Evolutionary conservation across 192 early-diverging fungal species (phyloP).

Genomic region (Mortierella hygrophila): DNA sequence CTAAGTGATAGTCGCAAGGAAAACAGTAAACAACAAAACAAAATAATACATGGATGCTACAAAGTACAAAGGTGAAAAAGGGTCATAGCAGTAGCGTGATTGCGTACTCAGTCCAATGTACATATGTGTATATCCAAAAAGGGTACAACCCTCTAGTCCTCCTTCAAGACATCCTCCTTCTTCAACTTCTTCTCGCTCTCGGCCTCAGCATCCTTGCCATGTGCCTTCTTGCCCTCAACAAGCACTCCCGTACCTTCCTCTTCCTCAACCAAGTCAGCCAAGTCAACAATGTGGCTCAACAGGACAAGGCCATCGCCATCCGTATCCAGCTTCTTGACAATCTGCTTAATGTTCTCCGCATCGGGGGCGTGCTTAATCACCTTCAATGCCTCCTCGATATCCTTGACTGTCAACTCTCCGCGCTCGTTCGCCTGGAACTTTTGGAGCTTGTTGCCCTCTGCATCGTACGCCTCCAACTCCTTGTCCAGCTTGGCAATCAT

Average conservation of each 20-base stretch:
- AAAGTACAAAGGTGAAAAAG: not conserved
- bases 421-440: constrained; percentile 74
- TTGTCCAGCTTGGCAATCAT: constrained; percentile 82
- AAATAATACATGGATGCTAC: not conserved
- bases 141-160: constrained; percentile 14
- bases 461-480: constrained; percentile 76
- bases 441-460: constrained; percentile 74
- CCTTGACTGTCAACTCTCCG: constrained; percentile 74
- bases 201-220: constrained; percentile 29
- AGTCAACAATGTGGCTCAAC: constrained; percentile 70
- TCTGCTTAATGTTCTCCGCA: constrained; percentile 77
- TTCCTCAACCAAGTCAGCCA: constrained; percentile 66
- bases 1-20: too few species aligned
- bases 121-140: not conserved
- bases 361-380: constrained; percentile 77
- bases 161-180: constrained; percentile 59
- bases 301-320: constrained; percentile 79
- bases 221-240: constrained; percentile 57
- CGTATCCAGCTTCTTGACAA: constrained; percentile 79
- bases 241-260: constrained; percentile 75
- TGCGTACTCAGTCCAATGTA: not conserved
- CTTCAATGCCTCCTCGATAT: constrained; percentile 76
- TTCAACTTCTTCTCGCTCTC: constrained; percentile 55
- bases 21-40: not conserved
- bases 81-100: not conserved